Evolutionary conservation across 345 rosid genomes (phyloP), one percentile per base, ranked within the genome.

Genomic region (Gossypium mustelinum): DNA sequence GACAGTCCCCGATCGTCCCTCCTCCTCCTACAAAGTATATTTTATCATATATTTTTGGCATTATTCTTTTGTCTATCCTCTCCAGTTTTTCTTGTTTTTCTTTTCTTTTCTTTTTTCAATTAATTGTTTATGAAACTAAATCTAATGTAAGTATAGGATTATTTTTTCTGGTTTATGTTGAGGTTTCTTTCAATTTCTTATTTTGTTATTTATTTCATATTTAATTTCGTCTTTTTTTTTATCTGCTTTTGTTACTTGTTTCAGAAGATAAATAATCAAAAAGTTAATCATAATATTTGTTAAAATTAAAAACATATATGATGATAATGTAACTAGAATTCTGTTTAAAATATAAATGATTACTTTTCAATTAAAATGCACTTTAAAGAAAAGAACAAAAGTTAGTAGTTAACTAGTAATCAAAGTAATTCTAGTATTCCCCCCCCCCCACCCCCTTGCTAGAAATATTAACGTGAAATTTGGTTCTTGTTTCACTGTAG

Each of bases 1-100:
- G 47, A 43, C 70, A 5, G 76, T 74, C 60, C 86, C 86, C 11
- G 86, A 83, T 81, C 81, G 85, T 20, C 78, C 87, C 50, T 79
- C 76, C 60, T 72, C 90, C 43, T 66, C 83, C 51, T 86, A 81
- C 73, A 94, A 83, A 81, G 97, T 90, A 83, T 67, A 66, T 34
- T 34, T 34, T 4, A 34, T 34, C 1, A 34, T 34, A 41, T 9
- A 20, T 4, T 55, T 22, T 55, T 9, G 7, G 25, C 7, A 12
- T 7, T 54, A 17, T 12, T 6, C 5, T 66, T 3, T 34, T 66
- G 1, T 2, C 9, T 14, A 13, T 52, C 74, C 71, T 29, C 16
- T 62, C 18, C 3, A 27, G 65, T 24, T 63, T 61, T 60, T 25
- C 10, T 50, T 51, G 9, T 34, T 20, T 20, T 20, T 22, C 24